Base-by-base conservation (phyloP, 2,329 filamentous ascomycete species). In the Clathrospora elynae region DNA sequence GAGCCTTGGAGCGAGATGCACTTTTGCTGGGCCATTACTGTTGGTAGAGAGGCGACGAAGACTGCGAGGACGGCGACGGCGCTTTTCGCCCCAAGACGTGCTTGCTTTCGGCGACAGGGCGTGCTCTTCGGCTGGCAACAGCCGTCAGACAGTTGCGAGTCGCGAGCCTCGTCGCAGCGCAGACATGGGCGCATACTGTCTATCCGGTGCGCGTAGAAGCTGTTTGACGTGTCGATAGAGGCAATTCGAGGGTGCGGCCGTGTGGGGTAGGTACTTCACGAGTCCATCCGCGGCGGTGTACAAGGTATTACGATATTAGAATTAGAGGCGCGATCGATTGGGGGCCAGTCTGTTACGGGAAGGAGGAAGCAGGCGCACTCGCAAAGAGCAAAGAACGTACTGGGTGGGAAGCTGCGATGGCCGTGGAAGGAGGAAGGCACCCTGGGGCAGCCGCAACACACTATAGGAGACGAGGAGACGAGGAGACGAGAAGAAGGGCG, bases 1-100 rank as follows among this genome's bases (percentile, higher is more conserved):
- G 89, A 92, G 49, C 79, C 83, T 42, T 80, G 72, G 23, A 95
- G 78, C 18, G 88, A 84, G 57, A 93, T 80, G 67, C 89, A 77
- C 14, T 42, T 55, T 66, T 72, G 64, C 58, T 77, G 74, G 13
- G 67, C 67, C 57, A 64, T 62, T 32, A 65, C 48, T 20, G 51
- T 52, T 17, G 67, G 66, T 18, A 68, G 29, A 10, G 57, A 52
- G 22, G 60, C 64, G 22, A 62, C 62, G 52, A 68, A 54, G 40
- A 61, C 11, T 10, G 57, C 35, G 46, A 69, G 39, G 46, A 58
- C 46, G 34, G 59, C 38, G n/a, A n/a, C n/a, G 17, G 58, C 35
- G 42, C 42, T 38, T 42, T 48, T 51, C 35, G 45, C 57, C 18
- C 38, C 39, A 49, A 54, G 29, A 28, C 49, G 40, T 24, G 30